Evolutionary conservation across 2,329 filamentous ascomycete species (phyloP).

Genomic region (Claviceps pusilla): DNA sequence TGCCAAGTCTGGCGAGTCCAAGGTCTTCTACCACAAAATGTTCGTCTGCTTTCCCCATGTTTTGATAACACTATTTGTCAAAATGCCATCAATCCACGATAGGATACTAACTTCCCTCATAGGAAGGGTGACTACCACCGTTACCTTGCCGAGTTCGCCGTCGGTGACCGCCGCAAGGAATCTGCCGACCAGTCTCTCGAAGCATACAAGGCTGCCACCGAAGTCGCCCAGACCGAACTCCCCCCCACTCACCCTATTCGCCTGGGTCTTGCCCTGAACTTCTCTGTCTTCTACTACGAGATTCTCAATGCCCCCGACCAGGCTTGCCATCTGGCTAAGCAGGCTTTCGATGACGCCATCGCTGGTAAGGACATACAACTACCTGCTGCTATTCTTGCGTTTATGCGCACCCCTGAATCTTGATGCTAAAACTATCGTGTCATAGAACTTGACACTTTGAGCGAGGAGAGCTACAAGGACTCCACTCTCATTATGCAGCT

Average conservation of each 20-base stretch:
- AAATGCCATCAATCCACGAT: neutral
- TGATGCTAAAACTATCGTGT: neutral
- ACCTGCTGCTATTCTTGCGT: neutral
- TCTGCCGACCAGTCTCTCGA: conserved; percentile 89
- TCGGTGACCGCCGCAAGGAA: conserved; percentile 86
- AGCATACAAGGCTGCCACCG: conserved; percentile 93
- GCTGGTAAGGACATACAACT: conserved; percentile 36
- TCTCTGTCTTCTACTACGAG: conserved; percentile 99
- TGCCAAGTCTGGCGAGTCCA: conserved; percentile 89
- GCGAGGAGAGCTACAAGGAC: conserved; percentile 99
- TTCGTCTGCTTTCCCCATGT: conserved; percentile 19
- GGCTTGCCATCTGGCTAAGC: conserved; percentile 96
- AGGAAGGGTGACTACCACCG: conserved; percentile 99
- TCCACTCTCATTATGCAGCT: conserved; percentile 98
- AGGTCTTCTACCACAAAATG: conserved; percentile 99
- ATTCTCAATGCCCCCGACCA: conserved; percentile 97
- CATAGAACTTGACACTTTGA: conserved; percentile 83
- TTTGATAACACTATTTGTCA: neutral
- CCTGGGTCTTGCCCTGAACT: conserved; percentile 93
- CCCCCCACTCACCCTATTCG: conserved; percentile 96
- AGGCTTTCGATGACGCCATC: conserved; percentile 97
- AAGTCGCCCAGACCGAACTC: conserved; percentile 94
- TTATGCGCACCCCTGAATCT: neutral
- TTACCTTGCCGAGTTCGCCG: conserved; percentile 92
- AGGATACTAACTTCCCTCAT: conserved; percentile 6